Conservation (phyloP, 2,329 filamentous ascomycete species). For the Escovopsis sp. region DNA sequence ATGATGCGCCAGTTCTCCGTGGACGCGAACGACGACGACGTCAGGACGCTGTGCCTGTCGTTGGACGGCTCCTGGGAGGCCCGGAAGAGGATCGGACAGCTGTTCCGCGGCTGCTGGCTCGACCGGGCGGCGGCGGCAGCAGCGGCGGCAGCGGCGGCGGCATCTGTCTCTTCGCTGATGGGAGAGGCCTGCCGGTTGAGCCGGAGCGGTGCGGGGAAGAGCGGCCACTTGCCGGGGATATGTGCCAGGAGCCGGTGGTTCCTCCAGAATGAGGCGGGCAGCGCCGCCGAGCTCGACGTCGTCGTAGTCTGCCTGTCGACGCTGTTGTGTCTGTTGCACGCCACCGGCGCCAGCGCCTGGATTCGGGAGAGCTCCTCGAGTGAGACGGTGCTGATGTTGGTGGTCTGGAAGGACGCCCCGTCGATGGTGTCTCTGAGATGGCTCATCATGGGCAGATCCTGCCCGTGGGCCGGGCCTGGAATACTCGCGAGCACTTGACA, state of each 20-base stretch:
- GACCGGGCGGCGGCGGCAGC: slow-evolving; percentile 7
- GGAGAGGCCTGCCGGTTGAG: slow-evolving; percentile 1
- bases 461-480: slow-evolving; percentile 15
- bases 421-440: slow-evolving; percentile 13
- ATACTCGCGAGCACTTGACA: slow-evolving; percentile 14
- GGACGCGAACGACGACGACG: slow-evolving; percentile 20
- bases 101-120: slow-evolving; percentile 4
- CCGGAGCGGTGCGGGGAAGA: too few species aligned
- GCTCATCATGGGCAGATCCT: slow-evolving; percentile 17
- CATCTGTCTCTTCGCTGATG: slow-evolving; percentile 10
- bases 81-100: too few species aligned
- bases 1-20: slow-evolving; percentile 23
- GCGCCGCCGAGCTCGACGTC: slow-evolving; percentile 20
- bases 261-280: slow-evolving; percentile 12
- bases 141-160: slow-evolving; percentile 13
- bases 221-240: slow-evolving; percentile 5
- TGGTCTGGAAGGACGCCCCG: slow-evolving; percentile 13
- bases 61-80: slow-evolving; percentile 7
- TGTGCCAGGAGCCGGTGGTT: slow-evolving; percentile 4
- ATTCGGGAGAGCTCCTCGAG: slow-evolving; percentile 14
- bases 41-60: slow-evolving; percentile 11
- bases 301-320: slow-evolving; percentile 15
- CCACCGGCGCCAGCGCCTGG: slow-evolving; percentile 5
- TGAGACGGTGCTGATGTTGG: slow-evolving; percentile 16
- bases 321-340: slow-evolving; percentile 9